Conservation (phyloP, 495 filamentous ascomycete species). For the Penicillium turbatum region DNA sequence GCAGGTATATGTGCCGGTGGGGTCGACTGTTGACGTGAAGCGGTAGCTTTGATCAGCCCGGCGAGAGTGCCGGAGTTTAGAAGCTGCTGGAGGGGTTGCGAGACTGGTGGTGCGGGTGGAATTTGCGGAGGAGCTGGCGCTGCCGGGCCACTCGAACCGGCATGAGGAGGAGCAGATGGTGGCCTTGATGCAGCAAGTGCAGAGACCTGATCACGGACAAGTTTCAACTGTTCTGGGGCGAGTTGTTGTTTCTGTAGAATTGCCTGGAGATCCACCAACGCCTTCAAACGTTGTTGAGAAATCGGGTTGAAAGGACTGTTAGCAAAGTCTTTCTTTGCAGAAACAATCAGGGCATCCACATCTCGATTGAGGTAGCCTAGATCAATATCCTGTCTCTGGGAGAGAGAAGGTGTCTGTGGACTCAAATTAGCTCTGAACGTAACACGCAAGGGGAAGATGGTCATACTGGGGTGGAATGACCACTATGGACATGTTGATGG, state of each 20-base stretch:
- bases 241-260: slow-evolving; percentile 76
- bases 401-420: slow-evolving; percentile 34
- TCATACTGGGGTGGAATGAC: slow-evolving; percentile 36
- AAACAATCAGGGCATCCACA: slow-evolving; percentile 67
- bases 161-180: slow-evolving; percentile 17
- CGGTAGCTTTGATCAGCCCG: slow-evolving; percentile 47
- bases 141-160: slow-evolving; percentile 21
- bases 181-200: slow-evolving; percentile 50
- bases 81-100: slow-evolving; percentile 41
- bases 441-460: background rate
- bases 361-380: slow-evolving; percentile 76
- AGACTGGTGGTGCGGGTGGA: slow-evolving; percentile 31
- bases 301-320: slow-evolving; percentile 66
- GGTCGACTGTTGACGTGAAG: slow-evolving; percentile 41
- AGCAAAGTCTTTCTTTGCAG: slow-evolving; percentile 66
- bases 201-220: slow-evolving; percentile 74
- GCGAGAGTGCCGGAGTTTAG: slow-evolving; percentile 47
- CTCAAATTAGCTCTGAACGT: background rate
- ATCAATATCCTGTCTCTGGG: slow-evolving; percentile 33
- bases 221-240: slow-evolving; percentile 71
- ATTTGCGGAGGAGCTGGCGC: slow-evolving; percentile 25
- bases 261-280: slow-evolving; percentile 77
- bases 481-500: slow-evolving; percentile 30
- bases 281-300: slow-evolving; percentile 73
- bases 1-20: slow-evolving; percentile 34